Evolutionary conservation across 2,329 filamentous ascomycete species (phyloP).

Genomic region (Venturia pyrina): DNA sequence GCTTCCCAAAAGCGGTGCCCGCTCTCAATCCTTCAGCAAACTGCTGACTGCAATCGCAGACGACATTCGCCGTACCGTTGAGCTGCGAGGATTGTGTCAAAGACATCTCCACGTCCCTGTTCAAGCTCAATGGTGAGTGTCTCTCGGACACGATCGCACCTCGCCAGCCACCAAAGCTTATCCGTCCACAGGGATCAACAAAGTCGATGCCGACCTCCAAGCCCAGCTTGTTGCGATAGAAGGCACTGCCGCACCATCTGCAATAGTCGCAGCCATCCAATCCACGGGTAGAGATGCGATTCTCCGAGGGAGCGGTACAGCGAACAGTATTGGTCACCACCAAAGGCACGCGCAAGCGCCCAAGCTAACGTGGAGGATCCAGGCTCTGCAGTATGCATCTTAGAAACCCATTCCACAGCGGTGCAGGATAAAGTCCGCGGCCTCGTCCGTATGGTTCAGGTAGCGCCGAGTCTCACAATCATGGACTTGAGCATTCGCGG

Average conservation of each 20-base stretch:
- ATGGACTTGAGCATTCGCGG: constrained; percentile 83
- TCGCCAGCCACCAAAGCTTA: constrained; percentile 11
- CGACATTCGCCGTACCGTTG: constrained; percentile 89
- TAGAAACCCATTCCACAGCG: constrained; percentile 65
- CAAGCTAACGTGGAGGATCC: background rate
- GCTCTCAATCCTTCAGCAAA: background rate
- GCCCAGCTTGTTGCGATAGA: constrained; percentile 77
- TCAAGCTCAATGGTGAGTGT: constrained; percentile 55
- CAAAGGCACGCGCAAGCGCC: constrained; percentile 1
- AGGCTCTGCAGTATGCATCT: constrained; percentile 85
- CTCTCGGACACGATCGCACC: background rate
- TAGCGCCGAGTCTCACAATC: constrained; percentile 65
- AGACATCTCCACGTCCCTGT: constrained; percentile 69
- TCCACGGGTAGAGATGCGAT: constrained; percentile 88
- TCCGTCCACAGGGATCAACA: constrained; percentile 55
- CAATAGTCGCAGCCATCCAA: constrained; percentile 82
- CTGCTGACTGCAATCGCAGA: constrained; percentile 40
- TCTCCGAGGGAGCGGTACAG: constrained; percentile 73
- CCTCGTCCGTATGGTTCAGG: constrained; percentile 87
- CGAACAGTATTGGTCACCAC: constrained; percentile 60
- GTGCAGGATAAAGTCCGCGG: constrained; percentile 66
- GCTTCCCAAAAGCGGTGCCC: background rate
- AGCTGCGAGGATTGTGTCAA: constrained; percentile 84
- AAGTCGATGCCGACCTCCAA: constrained; percentile 71
- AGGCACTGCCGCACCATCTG: constrained; percentile 83